These are phyloP conservation scores for Ceratocystis eucalypticola DNA, from an alignment of 2,329 filamentous ascomycete genomes.

Conservation along the genomic window DNA sequence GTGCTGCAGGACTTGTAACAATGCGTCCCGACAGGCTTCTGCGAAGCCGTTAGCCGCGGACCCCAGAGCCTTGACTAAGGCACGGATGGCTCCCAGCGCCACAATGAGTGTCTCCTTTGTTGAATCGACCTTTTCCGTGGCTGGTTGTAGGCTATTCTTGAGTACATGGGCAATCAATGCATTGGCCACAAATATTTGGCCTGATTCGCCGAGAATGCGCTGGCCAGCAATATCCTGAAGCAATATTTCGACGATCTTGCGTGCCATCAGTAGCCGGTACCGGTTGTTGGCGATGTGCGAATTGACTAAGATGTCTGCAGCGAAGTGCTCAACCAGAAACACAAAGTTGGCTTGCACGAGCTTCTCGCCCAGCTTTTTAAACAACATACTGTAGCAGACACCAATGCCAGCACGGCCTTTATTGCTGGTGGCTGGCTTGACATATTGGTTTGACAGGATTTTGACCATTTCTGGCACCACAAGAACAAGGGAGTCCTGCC, in stretches of 20 bases:
- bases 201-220: slow-evolving; percentile 75
- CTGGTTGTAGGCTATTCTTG: slow-evolving; percentile 83
- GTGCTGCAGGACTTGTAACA: slow-evolving; percentile 84
- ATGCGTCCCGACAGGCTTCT: slow-evolving; percentile 70
- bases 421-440: slow-evolving; percentile 64
- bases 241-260: slow-evolving; percentile 71
- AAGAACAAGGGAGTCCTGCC: slow-evolving; percentile 57
- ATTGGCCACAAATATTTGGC: slow-evolving; percentile 70
- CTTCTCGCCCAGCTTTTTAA: slow-evolving; percentile 66
- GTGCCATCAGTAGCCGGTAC: slow-evolving; percentile 71
- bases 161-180: slow-evolving; percentile 74
- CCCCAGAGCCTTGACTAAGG: slow-evolving; percentile 65
- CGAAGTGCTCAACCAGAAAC: slow-evolving; percentile 66
- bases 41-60: slow-evolving; percentile 69
- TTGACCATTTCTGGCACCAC: slow-evolving; percentile 66
- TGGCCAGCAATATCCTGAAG: slow-evolving; percentile 72
- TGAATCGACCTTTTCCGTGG: slow-evolving; percentile 79
- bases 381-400: slow-evolving; percentile 71
- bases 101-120: slow-evolving; percentile 74
- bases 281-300: slow-evolving; percentile 66
- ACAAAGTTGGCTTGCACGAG: slow-evolving; percentile 74
- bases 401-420: slow-evolving; percentile 69
- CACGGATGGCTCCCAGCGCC: slow-evolving; percentile 63
- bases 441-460: slow-evolving; percentile 68
- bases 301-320: slow-evolving; percentile 66